Conservation (phyloP, 2,329 filamentous ascomycete genomes). For the Aplosporella prunicola region DNA sequence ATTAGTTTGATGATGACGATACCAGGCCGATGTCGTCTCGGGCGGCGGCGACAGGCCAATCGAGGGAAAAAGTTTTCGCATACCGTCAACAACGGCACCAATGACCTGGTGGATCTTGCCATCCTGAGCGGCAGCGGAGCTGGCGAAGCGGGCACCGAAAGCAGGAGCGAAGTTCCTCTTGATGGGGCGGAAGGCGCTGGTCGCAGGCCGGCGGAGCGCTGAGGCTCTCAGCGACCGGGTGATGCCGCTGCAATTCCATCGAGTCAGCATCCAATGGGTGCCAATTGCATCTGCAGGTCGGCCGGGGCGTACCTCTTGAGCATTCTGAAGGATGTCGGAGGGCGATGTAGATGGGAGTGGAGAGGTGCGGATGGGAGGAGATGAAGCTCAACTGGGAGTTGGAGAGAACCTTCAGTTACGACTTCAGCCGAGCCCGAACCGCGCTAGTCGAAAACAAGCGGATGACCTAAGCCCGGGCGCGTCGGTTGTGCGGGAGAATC, state of each 20-base stretch:
- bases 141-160: constrained; percentile 53
- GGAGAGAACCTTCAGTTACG: too few relatives aligned
- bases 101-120: constrained; percentile 76
- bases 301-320: constrained; percentile 48
- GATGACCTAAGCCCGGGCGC: too few relatives aligned
- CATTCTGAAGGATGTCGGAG: constrained; percentile 44
- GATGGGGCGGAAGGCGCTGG: constrained; percentile 45
- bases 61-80: constrained; percentile 36
- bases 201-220: constrained; percentile 48
- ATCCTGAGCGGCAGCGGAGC: constrained; percentile 45
- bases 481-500: too few relatives aligned
- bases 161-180: constrained; percentile 50
- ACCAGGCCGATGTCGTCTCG: constrained; percentile 8
- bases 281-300: constrained; percentile 26
- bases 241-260: constrained; percentile 48
- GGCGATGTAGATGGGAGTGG: constrained; percentile 26
- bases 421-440: too few relatives aligned
- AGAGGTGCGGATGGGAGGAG: constrained; percentile 17
- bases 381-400: too few relatives aligned
- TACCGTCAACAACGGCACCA: constrained; percentile 98
- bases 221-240: constrained; percentile 54
- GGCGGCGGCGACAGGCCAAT: constrained; percentile 4
- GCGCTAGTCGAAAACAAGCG: too few relatives aligned
- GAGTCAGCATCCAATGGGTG: constrained; percentile 29
- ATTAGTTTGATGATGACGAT: constrained; percentile 23